Evolutionary conservation across 208 protist species (phyloP).

Genomic region (Crithidia expoeki): DNA sequence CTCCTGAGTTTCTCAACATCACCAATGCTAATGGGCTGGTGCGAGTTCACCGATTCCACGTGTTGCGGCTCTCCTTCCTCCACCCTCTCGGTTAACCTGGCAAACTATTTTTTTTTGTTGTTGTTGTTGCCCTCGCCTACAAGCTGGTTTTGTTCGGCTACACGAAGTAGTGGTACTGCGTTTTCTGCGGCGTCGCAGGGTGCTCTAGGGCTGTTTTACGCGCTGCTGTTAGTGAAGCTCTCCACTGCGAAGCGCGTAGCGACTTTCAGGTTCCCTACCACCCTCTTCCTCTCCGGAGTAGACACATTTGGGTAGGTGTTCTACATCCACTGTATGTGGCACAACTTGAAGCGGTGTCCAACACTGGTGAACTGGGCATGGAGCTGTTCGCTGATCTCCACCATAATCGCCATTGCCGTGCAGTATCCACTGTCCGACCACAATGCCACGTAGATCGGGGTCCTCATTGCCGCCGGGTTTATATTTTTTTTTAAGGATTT

Average conservation of each 20-base stretch:
- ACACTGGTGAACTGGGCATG: conserved; percentile 69
- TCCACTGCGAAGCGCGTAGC: conserved; percentile 42
- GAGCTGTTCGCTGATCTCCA: conserved; percentile 47
- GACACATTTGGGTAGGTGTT: conserved; percentile 68
- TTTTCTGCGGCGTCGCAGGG: conserved; percentile 45
- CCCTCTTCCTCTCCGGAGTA: conserved; percentile 54
- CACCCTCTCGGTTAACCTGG: conserved; percentile 60
- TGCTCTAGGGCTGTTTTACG: conserved; percentile 51
- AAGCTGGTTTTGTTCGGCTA: conserved; percentile 69
- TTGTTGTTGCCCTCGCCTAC: conserved; percentile 64
- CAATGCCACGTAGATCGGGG: conserved; percentile 35
- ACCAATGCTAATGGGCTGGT: no score
- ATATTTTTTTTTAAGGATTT: conserved; percentile 40
- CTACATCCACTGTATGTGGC: conserved; percentile 67
- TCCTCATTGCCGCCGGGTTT: conserved; percentile 45
- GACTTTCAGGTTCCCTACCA: conserved; percentile 53
- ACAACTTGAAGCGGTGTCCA: conserved; percentile 36
- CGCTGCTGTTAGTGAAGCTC: conserved; percentile 42
- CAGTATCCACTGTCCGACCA: conserved; percentile 63
- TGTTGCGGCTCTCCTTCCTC: conserved; percentile 55
- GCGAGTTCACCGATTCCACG: no score
- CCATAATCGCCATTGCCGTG: conserved; percentile 44
- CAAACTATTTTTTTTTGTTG: conserved; percentile 64
- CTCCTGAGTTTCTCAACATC: no score
- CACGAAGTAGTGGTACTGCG: conserved; percentile 78